These are phyloP conservation scores for Colletotrichum magnum DNA, from an alignment of 2,329 filamentous ascomycete genomes.

Conservation along the genomic window DNA sequence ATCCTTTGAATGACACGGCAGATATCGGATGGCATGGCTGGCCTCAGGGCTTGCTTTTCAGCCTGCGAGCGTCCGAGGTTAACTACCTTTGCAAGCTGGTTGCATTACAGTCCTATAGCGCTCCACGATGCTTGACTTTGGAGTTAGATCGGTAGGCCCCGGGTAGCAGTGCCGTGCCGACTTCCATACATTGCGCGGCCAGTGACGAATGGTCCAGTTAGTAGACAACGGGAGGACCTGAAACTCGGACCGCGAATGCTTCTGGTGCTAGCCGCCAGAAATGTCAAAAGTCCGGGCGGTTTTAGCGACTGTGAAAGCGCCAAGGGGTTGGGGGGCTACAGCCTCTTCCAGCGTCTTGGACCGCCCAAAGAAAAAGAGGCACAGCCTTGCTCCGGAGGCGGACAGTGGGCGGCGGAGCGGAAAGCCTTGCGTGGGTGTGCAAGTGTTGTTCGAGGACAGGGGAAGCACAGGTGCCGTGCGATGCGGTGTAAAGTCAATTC, in stretches of 20 bases:
- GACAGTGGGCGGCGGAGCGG: slow-evolving; percentile 28
- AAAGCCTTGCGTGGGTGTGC: slow-evolving; percentile 10
- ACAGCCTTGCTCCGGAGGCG: slow-evolving; percentile 22
- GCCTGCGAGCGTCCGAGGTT: background rate
- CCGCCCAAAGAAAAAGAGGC: slow-evolving; percentile 9
- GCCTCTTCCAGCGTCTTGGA: background rate
- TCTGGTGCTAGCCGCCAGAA: slow-evolving; percentile 27
- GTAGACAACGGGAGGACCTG: slow-evolving; percentile 27
- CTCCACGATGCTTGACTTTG: background rate
- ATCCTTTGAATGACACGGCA: background rate
- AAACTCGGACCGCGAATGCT: slow-evolving; percentile 23
- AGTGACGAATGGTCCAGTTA: slow-evolving; percentile 16
- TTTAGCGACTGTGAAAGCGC: slow-evolving; percentile 9
- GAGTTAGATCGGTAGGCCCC: background rate
- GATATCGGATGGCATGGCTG: slow-evolving; percentile 6
- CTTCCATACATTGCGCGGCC: slow-evolving; percentile 29
- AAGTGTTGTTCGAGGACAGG: too few relatives aligned
- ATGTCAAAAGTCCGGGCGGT: slow-evolving; percentile 7
- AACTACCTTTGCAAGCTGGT: background rate
- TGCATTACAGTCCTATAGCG: background rate
- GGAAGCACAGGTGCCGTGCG: too few relatives aligned
- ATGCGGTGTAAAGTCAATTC: slow-evolving; percentile 18
- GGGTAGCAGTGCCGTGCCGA: slow-evolving; percentile 13
- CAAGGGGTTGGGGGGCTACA: background rate
- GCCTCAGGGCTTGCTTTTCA: background rate